A percentile compares a stretch with the other conserved stretches of the same genome.
Conservation (phyloP, 805 yeast species). For the Wickerhamomyces bovis region DNA sequence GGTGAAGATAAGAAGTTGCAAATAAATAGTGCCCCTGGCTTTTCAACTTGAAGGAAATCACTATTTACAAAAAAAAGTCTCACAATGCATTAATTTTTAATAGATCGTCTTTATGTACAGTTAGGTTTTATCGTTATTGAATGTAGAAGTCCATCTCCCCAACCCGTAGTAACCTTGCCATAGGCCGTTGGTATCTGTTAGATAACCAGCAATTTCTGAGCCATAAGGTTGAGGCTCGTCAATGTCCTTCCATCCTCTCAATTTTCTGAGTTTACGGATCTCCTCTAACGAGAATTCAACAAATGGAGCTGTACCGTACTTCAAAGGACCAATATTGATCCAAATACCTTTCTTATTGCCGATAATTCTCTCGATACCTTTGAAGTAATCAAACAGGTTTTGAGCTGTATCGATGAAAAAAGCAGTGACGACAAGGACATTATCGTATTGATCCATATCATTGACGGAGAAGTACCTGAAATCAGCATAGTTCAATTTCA, state of each 20-base stretch:
- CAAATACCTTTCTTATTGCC: constrained; percentile 52
- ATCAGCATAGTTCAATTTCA: constrained; percentile 51
- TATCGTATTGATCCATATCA: constrained; percentile 28
- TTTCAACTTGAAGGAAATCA: constrained; percentile 4
- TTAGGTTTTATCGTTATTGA: not conserved
- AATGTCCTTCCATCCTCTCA: constrained; percentile 59
- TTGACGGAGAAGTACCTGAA: constrained; percentile 47
- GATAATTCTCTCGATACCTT: constrained; percentile 47
- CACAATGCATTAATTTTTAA: not conserved
- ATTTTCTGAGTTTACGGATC: constrained; percentile 41
- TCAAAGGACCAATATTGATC: constrained; percentile 90
- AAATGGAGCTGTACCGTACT: constrained; percentile 82
- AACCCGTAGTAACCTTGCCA: constrained; percentile 80
- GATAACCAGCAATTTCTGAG: constrained; percentile 46
- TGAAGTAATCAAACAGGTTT: constrained; percentile 69
- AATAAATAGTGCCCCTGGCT: constrained; percentile 48
- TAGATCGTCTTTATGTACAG: not conserved
- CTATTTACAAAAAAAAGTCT: not conserved
- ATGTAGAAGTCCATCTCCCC: constrained; percentile 12
- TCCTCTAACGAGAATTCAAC: constrained; percentile 75
- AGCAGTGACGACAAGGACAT: constrained; percentile 55
- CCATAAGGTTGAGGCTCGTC: constrained; percentile 29
- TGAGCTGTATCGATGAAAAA: constrained; percentile 93
- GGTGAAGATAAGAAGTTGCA: constrained; percentile 93
- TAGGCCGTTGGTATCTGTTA: constrained; percentile 58